Evolutionary conservation across 306 rosid species (phyloP), one percentile per base, ranked within the genome.

Genomic region (Rosa chinensis): DNA sequence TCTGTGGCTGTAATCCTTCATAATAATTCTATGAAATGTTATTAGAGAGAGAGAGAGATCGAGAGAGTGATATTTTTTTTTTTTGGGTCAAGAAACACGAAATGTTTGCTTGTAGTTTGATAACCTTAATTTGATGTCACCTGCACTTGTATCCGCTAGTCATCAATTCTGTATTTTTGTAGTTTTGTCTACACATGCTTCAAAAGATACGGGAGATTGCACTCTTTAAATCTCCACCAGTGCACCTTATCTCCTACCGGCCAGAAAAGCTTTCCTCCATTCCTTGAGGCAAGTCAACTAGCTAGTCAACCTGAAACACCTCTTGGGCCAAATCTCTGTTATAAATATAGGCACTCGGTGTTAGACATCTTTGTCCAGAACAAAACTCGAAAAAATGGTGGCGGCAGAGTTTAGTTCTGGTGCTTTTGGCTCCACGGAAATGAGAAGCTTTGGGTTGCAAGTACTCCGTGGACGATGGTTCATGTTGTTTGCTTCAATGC

Each of bases 401-500:
- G 78, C 1, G 8, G 48, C 73, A 3, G 81, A 72, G 73, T 75
- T 70, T 4, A 21, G 23, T 13, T 50, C 59, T 3, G 72, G 78
- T 63, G 73, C 66, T 43, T 37, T 55, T 39, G 62, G 85, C 49
- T 28, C 68, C 61, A 56, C 42, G 53, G 68, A 50, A 45, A 64
- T 83, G 78, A 84, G 21, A 63, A 66, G 66, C 52, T 78, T 83
- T n/a, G 35, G 66, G 17, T 68, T 55, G 73, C 89, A 85, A 13
- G 78, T 88, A 5, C 3, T 92, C 7, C 75, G 82, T 7, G 93
- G 97, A 5, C 82, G 92, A 16, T 92, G 97, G 97, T 90, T 92
- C 90, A 85, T 78, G 88, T 8, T 92, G 50, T 85, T 90, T 69
- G 91, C 96, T 21, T 87, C 97, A 8, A 40, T 82, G 18, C 81